Conservation (phyloP, 1,284 basidiomycete species). For the Ganoderma multipileum region DNA sequence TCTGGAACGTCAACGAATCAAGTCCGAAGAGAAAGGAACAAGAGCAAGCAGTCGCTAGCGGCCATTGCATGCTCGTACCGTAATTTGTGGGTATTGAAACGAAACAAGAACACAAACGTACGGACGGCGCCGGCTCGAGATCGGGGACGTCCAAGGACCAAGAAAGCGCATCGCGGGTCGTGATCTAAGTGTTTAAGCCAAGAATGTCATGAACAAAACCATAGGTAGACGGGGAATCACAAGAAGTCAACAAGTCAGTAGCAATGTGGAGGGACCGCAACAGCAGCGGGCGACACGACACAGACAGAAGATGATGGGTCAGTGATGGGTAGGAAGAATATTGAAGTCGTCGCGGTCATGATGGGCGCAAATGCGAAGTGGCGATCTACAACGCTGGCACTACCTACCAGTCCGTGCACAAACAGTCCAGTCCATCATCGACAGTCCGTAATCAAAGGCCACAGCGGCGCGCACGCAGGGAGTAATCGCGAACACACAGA, state of each 20-base stretch:
- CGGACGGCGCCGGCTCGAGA: background rate
- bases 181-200: background rate
- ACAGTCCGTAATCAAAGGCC: background rate
- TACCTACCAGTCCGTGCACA: slow-evolving; percentile 3
- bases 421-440: slow-evolving; percentile 4
- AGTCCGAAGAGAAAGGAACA: background rate
- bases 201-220: background rate
- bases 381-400: slow-evolving; percentile 7
- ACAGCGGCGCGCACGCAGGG: background rate
- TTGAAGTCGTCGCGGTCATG: slow-evolving; percentile 1
- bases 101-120: background rate
- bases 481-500: background rate
- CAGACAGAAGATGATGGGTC: background rate
- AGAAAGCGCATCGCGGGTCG: background rate
- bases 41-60: background rate
- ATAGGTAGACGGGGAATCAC: background rate
- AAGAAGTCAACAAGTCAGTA: background rate
- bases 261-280: background rate
- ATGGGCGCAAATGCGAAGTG: background rate
- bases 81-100: background rate
- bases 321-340: background rate
- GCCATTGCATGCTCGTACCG: background rate
- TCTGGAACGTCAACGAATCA: background rate
- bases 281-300: background rate
- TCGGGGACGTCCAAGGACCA: background rate